These are phyloP conservation scores for Vicia sativa DNA, from an alignment of 306 rosid species.

Conservation along the genomic window DNA sequence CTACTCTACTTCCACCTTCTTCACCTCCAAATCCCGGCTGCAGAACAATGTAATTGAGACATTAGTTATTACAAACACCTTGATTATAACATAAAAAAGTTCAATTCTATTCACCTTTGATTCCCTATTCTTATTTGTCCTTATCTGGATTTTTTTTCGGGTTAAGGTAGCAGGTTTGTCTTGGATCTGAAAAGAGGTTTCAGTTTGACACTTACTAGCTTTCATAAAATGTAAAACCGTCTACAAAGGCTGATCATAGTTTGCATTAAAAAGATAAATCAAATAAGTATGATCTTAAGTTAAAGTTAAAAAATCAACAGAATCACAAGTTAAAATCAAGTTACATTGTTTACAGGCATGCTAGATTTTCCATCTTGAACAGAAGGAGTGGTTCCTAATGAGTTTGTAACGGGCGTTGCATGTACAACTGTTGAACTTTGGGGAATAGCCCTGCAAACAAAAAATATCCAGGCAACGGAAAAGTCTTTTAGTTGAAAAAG, in stretches of 20 bases:
- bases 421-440: constrained; percentile 58
- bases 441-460: constrained; percentile 57
- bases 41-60: constrained; percentile 16
- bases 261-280: constrained; percentile 19
- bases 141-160: constrained; percentile 67
- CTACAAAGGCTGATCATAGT: constrained; percentile 30
- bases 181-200: constrained; percentile 53
- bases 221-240: constrained; percentile 20
- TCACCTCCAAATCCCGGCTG: constrained; percentile 76
- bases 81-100: constrained; percentile 23
- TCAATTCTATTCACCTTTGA: constrained; percentile 54
- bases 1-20: constrained; percentile 82
- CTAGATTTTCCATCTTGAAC: constrained; percentile 96
- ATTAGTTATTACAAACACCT: constrained; percentile 3
- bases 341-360: constrained; percentile 78
- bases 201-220: constrained; percentile 22
- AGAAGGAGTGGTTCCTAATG: constrained; percentile 97
- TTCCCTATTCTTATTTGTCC: constrained; percentile 80
- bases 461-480: neutral
- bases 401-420: constrained; percentile 68
- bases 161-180: constrained; percentile 83
- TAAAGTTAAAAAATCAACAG: constrained; percentile 14
- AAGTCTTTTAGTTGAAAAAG: constrained; percentile 10
- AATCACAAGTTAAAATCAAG: too few species aligned
- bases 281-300: constrained; percentile 8